Evolutionary conservation across 768 basidiomycete genomes (phyloP).

Genomic region (Lactarius tabidus): DNA sequence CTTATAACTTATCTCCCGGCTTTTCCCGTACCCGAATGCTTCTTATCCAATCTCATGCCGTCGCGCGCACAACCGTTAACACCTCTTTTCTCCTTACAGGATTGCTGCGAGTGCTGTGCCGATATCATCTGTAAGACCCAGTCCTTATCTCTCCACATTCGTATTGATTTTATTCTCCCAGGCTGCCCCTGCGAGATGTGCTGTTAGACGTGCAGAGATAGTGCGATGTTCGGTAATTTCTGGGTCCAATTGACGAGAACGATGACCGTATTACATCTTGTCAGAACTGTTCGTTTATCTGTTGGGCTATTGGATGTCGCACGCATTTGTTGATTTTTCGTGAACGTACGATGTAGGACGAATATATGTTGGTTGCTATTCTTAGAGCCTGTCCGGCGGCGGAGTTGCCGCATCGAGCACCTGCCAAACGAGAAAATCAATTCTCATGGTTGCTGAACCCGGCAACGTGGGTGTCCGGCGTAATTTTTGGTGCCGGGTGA

Average conservation of each 20-base stretch:
- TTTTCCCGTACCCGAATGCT: not conserved
- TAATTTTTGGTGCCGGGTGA: too few species aligned
- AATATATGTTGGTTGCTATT: not conserved
- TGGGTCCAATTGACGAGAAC: too few species aligned
- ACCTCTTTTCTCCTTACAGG: slow-evolving; percentile 36
- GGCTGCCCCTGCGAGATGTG: slow-evolving; percentile 82
- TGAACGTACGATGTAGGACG: not conserved
- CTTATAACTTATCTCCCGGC: not conserved
- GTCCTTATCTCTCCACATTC: not conserved
- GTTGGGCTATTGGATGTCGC: not conserved
- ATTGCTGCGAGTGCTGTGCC: slow-evolving; percentile 63
- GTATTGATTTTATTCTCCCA: slow-evolving; percentile 29
- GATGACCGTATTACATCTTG: not conserved
- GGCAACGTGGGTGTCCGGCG: too few species aligned
- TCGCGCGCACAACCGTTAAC: not conserved
- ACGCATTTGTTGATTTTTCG: not conserved
- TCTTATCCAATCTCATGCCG: not conserved
- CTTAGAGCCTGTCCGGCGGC: too few species aligned
- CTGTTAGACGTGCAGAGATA: slow-evolving; percentile 39
- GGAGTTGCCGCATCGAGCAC: too few species aligned
- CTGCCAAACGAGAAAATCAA: too few species aligned
- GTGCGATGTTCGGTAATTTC: not conserved
- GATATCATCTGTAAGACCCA: slow-evolving; percentile 63
- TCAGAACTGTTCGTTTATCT: not conserved
- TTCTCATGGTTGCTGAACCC: too few species aligned